Conservation (phyloP, 805 yeast species). For the Yamadazyma takamatsuzukensis region DNA sequence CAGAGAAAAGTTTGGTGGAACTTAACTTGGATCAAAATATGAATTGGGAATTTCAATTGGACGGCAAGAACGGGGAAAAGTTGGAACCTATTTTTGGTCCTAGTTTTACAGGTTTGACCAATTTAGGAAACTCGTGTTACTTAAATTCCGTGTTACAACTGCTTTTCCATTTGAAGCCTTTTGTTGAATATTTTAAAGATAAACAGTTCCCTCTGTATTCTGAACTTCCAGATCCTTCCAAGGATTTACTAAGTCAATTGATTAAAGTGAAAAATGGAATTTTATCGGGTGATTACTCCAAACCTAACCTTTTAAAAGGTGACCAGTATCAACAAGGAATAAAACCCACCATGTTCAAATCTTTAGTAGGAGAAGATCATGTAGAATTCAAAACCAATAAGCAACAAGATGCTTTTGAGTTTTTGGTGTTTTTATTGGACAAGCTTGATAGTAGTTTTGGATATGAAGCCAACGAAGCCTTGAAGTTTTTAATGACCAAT, state of each 20-base stretch:
- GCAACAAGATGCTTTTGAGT: conserved; percentile 96
- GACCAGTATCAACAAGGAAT: conserved; percentile 70
- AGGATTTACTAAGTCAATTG: conserved; percentile 70
- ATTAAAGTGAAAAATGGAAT: conserved; percentile 79
- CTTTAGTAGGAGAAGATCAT: conserved; percentile 72
- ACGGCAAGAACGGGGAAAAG: conserved; percentile 63
- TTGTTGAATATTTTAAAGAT: conserved; percentile 36
- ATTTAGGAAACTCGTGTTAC: conserved; percentile 92
- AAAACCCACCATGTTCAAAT: conserved; percentile 71
- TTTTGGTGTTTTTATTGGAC: conserved; percentile 64
- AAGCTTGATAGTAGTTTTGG: conserved; percentile 51
- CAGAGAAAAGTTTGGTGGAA: conserved; percentile 86
- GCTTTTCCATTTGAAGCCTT: conserved; percentile 46
- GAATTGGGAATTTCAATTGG: conserved; percentile 89
- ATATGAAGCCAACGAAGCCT: conserved; percentile 47
- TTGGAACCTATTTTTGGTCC: conserved; percentile 68
- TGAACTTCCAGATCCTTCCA: conserved; percentile 46
- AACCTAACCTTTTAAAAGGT: conserved; percentile 43
- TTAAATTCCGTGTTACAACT: conserved; percentile 77
- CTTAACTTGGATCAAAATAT: conserved; percentile 88
- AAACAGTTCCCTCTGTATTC: conserved; percentile 25
- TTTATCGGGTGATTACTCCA: conserved; percentile 66
- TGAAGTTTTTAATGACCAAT: conserved; percentile 64
- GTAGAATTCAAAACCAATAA: conserved; percentile 79
- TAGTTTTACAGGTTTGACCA: conserved; percentile 78